Evolutionary conservation across 306 rosid species (phyloP).

Genomic region (Castanea sativa): DNA sequence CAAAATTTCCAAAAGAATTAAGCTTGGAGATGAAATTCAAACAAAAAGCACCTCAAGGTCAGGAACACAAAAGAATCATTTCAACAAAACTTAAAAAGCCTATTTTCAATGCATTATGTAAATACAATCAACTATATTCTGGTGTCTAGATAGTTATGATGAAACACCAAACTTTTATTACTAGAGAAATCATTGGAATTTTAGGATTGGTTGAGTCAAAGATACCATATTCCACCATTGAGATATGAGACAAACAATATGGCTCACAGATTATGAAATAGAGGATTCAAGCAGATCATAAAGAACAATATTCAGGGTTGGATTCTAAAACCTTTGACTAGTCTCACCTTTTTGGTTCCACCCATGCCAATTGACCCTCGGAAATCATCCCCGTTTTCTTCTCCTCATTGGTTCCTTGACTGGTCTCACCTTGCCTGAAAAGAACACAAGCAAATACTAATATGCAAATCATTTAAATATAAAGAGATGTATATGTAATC

Average conservation of each 20-base stretch:
- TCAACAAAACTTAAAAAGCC: neutral
- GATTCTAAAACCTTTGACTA: neutral
- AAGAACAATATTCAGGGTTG: neutral
- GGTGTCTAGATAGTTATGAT: too few species aligned
- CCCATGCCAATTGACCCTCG: too few species aligned
- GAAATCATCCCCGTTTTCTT: too few species aligned
- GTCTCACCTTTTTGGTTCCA: too few species aligned
- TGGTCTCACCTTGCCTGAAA: too few species aligned
- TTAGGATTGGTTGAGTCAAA: neutral
- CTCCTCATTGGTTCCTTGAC: too few species aligned
- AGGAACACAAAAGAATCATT: neutral
- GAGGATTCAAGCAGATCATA: neutral
- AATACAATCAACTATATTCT: neutral
- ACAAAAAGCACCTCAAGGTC: conserved; percentile 12
- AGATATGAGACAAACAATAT: neutral
- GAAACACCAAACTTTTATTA: too few species aligned
- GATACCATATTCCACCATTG: neutral
- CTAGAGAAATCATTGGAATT: too few species aligned
- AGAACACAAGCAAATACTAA: too few species aligned
- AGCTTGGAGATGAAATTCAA: conserved; percentile 18
- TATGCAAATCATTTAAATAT: too few species aligned
- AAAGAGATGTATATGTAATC: too few species aligned
- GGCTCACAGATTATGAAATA: neutral
- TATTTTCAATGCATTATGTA: neutral
- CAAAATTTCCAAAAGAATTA: conserved; percentile 22